phyloP scores from a whole-genome alignment of 1,284 basidiomycete genomes.

The Moesziomyces antarcticus region DNA sequence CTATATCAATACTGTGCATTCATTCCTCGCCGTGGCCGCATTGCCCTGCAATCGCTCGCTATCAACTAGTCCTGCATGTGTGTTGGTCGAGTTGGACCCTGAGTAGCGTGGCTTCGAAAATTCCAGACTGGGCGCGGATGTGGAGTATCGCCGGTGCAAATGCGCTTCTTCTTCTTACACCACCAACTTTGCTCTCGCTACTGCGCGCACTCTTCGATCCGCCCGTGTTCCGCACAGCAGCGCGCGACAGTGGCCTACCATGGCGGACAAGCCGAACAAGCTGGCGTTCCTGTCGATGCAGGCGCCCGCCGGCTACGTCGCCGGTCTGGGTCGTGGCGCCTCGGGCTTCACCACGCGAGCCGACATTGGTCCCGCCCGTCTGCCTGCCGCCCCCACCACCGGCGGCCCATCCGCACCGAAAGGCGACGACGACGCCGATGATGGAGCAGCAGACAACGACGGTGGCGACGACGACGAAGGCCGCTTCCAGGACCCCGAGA shows the following conservation, averaged over 20 bases:
- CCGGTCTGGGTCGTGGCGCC: conserved; percentile 71
- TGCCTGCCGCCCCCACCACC: conserved; percentile 72
- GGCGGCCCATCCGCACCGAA: conserved; percentile 2
- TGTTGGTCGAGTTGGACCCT: background rate
- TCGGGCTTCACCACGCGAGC: conserved; percentile 98
- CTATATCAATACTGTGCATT: background rate
- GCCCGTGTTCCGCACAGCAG: too few species aligned
- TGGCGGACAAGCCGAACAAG: conserved; percentile 59
- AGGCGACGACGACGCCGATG: conserved; percentile 12
- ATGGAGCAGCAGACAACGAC: conserved; percentile 18
- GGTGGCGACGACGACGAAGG: conserved; percentile 74
- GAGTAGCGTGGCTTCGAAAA: background rate
- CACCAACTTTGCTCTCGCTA: too few species aligned
- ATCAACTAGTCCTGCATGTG: background rate
- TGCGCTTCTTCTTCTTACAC: background rate
- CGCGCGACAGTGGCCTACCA: conserved; percentile 4
- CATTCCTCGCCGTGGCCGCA: background rate
- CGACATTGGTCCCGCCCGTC: conserved; percentile 96
- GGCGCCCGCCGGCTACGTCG: conserved; percentile 66
- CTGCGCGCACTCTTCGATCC: too few species aligned
- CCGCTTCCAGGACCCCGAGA: conserved; percentile 94
- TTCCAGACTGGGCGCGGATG: background rate
- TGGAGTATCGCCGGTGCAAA: background rate
- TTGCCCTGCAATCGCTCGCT: background rate
- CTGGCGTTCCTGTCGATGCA: conserved; percentile 62